Percentiles rank a stretch among this genome's conserved stretches.
Evolutionary conservation across 257 asterid species (phyloP).

Genomic region (Linaria vulgaris): DNA sequence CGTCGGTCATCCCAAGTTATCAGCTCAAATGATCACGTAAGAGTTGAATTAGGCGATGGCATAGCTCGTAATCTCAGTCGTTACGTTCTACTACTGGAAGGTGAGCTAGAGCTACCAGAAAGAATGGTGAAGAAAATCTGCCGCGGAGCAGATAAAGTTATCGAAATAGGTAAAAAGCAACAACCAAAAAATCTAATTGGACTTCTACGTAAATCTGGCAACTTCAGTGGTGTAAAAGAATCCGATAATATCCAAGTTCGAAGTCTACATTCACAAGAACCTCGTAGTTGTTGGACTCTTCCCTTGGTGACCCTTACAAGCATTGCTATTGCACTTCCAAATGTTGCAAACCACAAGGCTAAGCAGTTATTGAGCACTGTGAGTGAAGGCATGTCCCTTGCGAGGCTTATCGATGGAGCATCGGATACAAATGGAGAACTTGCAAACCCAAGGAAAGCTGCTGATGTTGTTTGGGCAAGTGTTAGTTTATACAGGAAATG

Average conservation of each 20-base stretch:
- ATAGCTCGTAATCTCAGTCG: background rate
- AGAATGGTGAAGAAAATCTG: conserved; percentile 24
- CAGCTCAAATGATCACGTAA: background rate
- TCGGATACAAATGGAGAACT: conserved; percentile 7
- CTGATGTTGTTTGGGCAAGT: conserved; percentile 23
- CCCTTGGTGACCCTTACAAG: conserved; percentile 37
- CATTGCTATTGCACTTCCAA: conserved; percentile 33
- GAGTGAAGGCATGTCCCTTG: conserved; percentile 23
- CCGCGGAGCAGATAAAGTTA: conserved; percentile 8
- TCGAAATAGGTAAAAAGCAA: conserved; percentile 22
- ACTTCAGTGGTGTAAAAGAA: conserved; percentile 22
- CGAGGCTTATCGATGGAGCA: conserved; percentile 17
- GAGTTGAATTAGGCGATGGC: background rate
- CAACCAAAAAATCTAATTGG: conserved; percentile 5
- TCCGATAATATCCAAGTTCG: conserved; percentile 26
- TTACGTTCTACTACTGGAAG: conserved; percentile 43
- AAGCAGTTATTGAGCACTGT: conserved; percentile 23
- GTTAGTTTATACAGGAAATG: conserved; percentile 19
- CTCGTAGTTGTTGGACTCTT: conserved; percentile 32
- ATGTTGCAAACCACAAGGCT: background rate
- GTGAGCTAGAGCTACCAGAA: conserved; percentile 38
- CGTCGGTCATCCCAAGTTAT: background rate
- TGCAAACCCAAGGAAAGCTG: conserved; percentile 19
- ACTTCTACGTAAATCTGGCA: conserved; percentile 9
- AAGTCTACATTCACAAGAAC: conserved; percentile 18